These are phyloP conservation scores for Leersia perrieri DNA, from an alignment of 176 grass and related monocot species.

Conservation along the genomic window DNA sequence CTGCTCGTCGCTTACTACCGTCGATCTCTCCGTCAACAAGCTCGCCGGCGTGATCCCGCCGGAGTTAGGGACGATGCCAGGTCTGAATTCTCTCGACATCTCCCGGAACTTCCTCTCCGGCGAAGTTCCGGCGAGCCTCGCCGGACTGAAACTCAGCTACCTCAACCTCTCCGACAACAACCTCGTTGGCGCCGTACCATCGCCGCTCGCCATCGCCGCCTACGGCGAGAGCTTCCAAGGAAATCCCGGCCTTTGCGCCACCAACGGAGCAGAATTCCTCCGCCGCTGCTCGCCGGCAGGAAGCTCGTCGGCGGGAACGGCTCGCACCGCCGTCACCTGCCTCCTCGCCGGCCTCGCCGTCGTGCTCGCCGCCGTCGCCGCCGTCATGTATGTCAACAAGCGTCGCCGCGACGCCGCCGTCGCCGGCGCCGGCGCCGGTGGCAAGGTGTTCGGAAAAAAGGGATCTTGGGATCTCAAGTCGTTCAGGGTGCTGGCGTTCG, in stretches of 20 bases:
- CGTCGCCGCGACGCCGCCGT: neutral
- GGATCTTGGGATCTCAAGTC: slow-evolving; percentile 78
- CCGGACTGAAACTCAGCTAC: slow-evolving; percentile 56
- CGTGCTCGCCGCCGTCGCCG: slow-evolving; percentile 47
- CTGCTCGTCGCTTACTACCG: slow-evolving; percentile 51
- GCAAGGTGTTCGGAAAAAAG: slow-evolving; percentile 50
- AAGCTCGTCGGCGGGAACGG: neutral
- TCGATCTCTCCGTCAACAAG: slow-evolving; percentile 53
- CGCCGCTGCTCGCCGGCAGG: slow-evolving; percentile 29
- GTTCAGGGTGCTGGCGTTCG: slow-evolving; percentile 68
- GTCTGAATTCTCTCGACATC: slow-evolving; percentile 61
- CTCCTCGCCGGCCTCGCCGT: slow-evolving; percentile 39
- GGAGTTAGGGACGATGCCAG: slow-evolving; percentile 47
- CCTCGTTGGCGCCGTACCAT: slow-evolving; percentile 56
- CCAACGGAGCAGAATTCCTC: slow-evolving; percentile 38
- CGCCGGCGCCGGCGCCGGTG: neutral
- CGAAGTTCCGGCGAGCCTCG: slow-evolving; percentile 58
- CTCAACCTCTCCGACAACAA: slow-evolving; percentile 63
- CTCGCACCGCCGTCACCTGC: slow-evolving; percentile 50
- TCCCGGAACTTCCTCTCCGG: slow-evolving; percentile 64
- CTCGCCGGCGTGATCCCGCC: slow-evolving; percentile 56
- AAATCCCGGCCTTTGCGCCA: slow-evolving; percentile 66
- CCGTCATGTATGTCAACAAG: slow-evolving; percentile 48
- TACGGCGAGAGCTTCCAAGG: slow-evolving; percentile 64
- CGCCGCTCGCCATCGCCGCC: slow-evolving; percentile 53